Base-by-base conservation (phyloP, 371 early-diverging fungal species). In the Nosema muscidifuracis region DNA sequence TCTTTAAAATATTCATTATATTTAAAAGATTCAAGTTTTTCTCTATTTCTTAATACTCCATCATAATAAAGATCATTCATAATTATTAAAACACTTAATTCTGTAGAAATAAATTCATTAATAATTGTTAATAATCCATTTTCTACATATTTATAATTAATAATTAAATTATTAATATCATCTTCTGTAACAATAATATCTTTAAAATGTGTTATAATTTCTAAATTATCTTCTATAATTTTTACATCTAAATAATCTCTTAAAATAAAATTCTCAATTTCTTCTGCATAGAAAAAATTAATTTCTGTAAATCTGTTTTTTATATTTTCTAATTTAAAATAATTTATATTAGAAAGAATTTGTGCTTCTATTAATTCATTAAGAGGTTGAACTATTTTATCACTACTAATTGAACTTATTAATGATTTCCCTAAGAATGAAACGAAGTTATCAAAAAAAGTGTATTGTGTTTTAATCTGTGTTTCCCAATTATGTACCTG, bases 181-280 rank as follows among this genome's bases (percentile, higher is more conserved):
- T 47, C 47, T 10, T 4, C 4, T n/a, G 47, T 47, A n/a, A 47
- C 47, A 12, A n/a, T 47, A 10, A 47, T 13, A 10, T 47, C 47
- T 4, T 47, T 20, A 20, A 47, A 47, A 47, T 47, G 47, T 6
- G 4, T 47, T 47, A 47, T 20, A 12, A n/a, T n/a, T 53, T 53
- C 55, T 22, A 24, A 15, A 24, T 26, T 26, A 7, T 3, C 16
- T 9, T 20, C 9, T 26, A 24, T 53, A 26, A 20, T 22, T 53
- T 53, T 24, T 24, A 53, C 18, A 2, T 53, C 26, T 53, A 53
- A 20, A 28, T 24, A 53, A 26, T 53, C 55, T 26, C 55, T 53
- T 9, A 60, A 36, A 20, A 36, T 36, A 60, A 60, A 60, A 16
- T 36, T 60, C 18, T 60, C 60, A 34, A 60, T 60, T 60, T 31